Percentiles rank a stretch among this genome's conserved stretches.
These are phyloP conservation scores for Hordeum pubiflorum DNA, from an alignment of 202 grass and related monocot genomes.

Conservation along the genomic window DNA sequence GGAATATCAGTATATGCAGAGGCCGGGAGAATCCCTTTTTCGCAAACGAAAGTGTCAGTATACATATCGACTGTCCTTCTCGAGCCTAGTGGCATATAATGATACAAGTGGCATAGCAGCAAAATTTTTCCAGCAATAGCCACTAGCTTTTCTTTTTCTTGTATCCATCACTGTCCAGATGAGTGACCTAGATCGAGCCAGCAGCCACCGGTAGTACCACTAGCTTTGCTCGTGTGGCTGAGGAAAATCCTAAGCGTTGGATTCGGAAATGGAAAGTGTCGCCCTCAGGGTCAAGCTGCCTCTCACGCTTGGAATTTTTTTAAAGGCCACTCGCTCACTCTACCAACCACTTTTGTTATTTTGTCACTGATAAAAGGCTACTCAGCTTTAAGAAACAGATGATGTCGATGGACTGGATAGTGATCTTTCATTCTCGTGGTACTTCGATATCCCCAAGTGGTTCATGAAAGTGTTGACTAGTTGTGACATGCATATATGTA, in stretches of 20 bases:
- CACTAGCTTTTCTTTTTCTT: background rate
- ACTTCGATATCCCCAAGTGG: background rate
- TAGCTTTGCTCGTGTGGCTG: constrained; percentile 25
- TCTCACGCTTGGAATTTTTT: constrained; percentile 12
- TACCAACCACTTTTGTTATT: constrained; percentile 35
- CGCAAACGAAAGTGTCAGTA: background rate
- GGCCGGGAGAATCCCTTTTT: background rate
- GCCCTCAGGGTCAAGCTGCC: background rate
- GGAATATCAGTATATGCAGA: background rate
- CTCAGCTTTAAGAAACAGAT: constrained; percentile 27
- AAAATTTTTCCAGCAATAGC: background rate
- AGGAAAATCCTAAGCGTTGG: background rate
- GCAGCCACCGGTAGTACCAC: background rate
- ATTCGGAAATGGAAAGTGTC: background rate
- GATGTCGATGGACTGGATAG: constrained; percentile 4
- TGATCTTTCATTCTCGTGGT: constrained; percentile 4
- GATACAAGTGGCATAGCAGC: background rate
- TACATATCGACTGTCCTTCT: background rate
- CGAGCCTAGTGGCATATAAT: background rate
- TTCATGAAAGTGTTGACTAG: background rate
- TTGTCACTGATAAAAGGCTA: constrained; percentile 3
- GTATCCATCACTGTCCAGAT: constrained; percentile 18
- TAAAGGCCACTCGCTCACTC: constrained; percentile 13
- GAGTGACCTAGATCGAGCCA: background rate
- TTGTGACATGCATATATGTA: background rate